Base-by-base conservation (phyloP, 2,329 filamentous ascomycete genomes). In the Aspergillus unguis region DNA sequence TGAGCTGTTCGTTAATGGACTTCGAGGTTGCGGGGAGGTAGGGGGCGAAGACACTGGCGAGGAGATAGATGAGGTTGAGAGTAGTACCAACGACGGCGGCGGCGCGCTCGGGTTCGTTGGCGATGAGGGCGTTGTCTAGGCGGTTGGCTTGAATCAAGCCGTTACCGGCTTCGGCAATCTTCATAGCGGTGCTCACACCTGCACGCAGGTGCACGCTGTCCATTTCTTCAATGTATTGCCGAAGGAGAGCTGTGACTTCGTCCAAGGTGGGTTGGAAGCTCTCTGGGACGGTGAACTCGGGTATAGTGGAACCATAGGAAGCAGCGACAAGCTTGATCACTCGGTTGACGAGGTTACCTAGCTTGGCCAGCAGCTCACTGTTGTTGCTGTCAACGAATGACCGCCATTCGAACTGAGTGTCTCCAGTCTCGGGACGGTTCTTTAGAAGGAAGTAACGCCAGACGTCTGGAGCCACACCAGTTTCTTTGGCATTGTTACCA, bases 401-500 rank as follows among this genome's bases (percentile, higher is more conserved):
- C 53, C 82, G 83, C 91, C 91, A 96, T 69, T 92, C 87, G 70
- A 96, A 96, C 66, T 96, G 88, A 0, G 90, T 87, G 67, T 96
- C 92, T 47, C 87, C 83, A 8, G 85, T 87, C 71, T 96, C 92
- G 0, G 92, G 92, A 52, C 92, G 84, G 69, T 88, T 86, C 41
- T 90, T 87, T 35, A 96, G 80, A 25, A 96, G 82, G 75, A 94
- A 96, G 74, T 92, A 96, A 60, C 92, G 81, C 90, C 91, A 96
- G n/a, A 96, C 89, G 57, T 92, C 89, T 0, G 90, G 79, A 11
- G 87, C 82, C 17, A 96, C 82, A 23, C 90, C 91, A 6, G 90
- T 96, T 50, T 95, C 86, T 72, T 88, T 87, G 43, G 90, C 92
- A 64, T 88, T 90, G 74, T 89, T 92, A 46, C 92, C 92, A 65